A percentile compares a stretch with the other conserved stretches of the same genome.
These are phyloP conservation scores for Ascochyta pisi DNA, from an alignment of 2,329 filamentous ascomycete species.

Conservation along the genomic window DNA sequence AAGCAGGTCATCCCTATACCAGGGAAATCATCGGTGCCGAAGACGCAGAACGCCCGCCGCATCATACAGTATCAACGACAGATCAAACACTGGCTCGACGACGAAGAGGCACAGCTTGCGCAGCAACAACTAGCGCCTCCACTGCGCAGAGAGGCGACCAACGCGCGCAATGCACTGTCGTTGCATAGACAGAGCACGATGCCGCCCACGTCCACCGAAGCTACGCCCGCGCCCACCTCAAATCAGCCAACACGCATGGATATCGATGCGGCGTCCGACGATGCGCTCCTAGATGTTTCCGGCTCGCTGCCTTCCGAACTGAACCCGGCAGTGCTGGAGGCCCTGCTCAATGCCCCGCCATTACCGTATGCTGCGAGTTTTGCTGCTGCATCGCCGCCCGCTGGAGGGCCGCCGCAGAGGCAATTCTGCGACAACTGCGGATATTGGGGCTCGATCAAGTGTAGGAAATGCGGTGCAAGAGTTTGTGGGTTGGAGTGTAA, in stretches of 20 bases:
- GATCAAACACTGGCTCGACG: slow-evolving; percentile 81
- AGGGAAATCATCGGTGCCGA: slow-evolving; percentile 45
- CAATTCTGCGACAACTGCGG: slow-evolving; percentile 81
- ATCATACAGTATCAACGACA: slow-evolving; percentile 83
- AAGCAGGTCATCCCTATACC: slow-evolving; percentile 54
- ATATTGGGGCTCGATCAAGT: slow-evolving; percentile 79
- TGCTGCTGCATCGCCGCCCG: slow-evolving; percentile 47
- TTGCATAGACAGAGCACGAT: slow-evolving; percentile 35
- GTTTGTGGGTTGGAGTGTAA: slow-evolving; percentile 81
- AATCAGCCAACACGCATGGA: slow-evolving; percentile 13
- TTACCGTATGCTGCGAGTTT: slow-evolving; percentile 71
- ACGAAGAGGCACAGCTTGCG: slow-evolving; percentile 74
- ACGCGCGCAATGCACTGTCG: slow-evolving; percentile 22
- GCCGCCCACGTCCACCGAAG: slow-evolving; percentile 34
- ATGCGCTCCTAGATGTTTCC: slow-evolving; percentile 62
- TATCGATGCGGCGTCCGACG: slow-evolving; percentile 34
- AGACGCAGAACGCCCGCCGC: slow-evolving; percentile 71
- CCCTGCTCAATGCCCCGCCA: slow-evolving; percentile 68
- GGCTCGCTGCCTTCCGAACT: slow-evolving; percentile 66
- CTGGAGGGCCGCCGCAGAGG: slow-evolving; percentile 59
- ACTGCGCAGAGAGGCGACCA: slow-evolving; percentile 23
- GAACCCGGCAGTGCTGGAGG: slow-evolving; percentile 67
- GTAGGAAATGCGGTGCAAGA: slow-evolving; percentile 77
- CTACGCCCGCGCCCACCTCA: slow-evolving; percentile 30
- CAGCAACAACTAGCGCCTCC: slow-evolving; percentile 46